Conservation (phyloP, 2,329 filamentous ascomycete genomes). For the Cladosporium sp. region DNA sequence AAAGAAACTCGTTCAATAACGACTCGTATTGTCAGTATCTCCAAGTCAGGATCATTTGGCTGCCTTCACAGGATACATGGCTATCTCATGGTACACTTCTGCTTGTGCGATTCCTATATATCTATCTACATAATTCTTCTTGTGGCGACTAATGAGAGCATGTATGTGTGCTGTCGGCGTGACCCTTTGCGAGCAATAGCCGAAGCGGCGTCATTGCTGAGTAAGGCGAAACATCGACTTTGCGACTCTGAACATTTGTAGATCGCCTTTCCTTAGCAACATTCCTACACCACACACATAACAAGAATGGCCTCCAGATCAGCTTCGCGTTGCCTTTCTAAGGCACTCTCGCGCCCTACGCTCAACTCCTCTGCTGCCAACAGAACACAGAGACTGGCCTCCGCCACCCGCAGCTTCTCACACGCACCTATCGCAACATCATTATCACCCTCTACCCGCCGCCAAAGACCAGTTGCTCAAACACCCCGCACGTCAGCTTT, state of each 20-base stretch:
- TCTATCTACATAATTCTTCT: too few relatives aligned
- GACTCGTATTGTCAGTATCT: too few relatives aligned
- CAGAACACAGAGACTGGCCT: slow-evolving; percentile 19
- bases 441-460: slow-evolving; percentile 4
- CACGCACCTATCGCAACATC: slow-evolving; percentile 5
- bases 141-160: background rate
- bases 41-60: too few relatives aligned
- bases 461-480: slow-evolving; percentile 2
- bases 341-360: slow-evolving; percentile 17
- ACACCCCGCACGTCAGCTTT: slow-evolving; percentile 5
- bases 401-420: slow-evolving; percentile 17
- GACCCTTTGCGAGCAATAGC: background rate
- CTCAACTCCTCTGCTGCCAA: slow-evolving; percentile 4
- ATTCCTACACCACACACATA: background rate
- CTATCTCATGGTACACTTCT: too few relatives aligned
- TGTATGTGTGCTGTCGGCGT: background rate
- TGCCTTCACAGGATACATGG: too few relatives aligned
- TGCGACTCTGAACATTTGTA: background rate
- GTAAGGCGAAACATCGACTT: slow-evolving; percentile 6
- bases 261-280: background rate
- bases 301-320: slow-evolving; percentile 19
- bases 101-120: too few relatives aligned
- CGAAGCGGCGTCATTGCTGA: slow-evolving; percentile 7
- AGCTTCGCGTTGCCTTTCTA: slow-evolving; percentile 16
- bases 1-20: background rate